Percentiles rank a stretch among this genome's conserved stretches.
Conservation (phyloP, 805 yeast genomes). For the Ogataea paraovalis region DNA sequence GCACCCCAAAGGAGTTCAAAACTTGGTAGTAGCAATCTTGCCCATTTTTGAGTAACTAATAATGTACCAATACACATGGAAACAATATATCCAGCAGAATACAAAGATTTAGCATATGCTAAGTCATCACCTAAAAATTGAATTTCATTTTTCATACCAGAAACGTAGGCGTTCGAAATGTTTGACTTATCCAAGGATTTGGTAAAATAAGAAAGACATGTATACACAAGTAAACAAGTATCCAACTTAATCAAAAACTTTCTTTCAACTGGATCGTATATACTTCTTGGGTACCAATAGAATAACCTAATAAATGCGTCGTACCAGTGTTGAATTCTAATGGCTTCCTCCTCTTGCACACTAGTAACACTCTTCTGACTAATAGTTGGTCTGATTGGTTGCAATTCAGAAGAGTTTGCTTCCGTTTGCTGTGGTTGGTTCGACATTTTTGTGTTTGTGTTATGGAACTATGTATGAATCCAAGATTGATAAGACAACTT, state of each 20-base stretch:
- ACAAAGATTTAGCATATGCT: conserved; percentile 33
- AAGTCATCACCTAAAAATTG: conserved; percentile 49
- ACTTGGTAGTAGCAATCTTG: conserved; percentile 20
- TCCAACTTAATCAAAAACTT: conserved; percentile 51
- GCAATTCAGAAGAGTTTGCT: neutral
- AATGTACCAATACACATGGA: conserved; percentile 24
- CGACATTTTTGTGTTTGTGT: neutral
- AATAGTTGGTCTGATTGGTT: neutral
- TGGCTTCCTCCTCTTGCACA: conserved; percentile 24
- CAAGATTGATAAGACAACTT: too few relatives aligned
- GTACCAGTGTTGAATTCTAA: conserved; percentile 44
- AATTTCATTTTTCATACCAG: conserved; percentile 56
- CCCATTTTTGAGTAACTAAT: conserved; percentile 23
- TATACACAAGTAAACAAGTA: conserved; percentile 42
- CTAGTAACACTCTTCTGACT: conserved; percentile 1
- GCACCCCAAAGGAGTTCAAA: conserved; percentile 30
- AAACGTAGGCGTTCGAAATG: conserved; percentile 60
- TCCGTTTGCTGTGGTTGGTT: neutral
- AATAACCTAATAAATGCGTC: conserved; percentile 51
- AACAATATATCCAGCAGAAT: conserved; percentile 31
- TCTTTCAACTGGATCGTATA: conserved; percentile 30
- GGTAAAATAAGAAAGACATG: conserved; percentile 59
- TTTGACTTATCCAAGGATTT: conserved; percentile 62
- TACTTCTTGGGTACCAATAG: conserved; percentile 37
- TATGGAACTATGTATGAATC: neutral